Base-by-base conservation (phyloP, 2,329 filamentous ascomycete species). In the Apiospora saccharicola region DNA sequence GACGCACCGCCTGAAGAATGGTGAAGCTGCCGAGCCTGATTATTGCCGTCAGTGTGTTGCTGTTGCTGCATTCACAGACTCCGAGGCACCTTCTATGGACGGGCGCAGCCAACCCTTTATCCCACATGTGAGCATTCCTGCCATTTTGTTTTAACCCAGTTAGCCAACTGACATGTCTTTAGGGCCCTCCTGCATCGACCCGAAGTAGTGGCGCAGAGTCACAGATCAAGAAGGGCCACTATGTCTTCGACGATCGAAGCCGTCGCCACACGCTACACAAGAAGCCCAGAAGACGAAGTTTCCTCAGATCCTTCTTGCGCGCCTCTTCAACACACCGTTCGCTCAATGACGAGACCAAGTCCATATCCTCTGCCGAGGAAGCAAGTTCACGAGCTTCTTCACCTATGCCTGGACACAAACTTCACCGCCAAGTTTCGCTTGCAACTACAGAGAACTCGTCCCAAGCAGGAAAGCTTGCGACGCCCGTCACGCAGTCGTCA, bases 21-120 rank as follows among this genome's bases (percentile, higher is more conserved):
- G 69, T 8, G 71, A 72, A 44, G 24, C 22, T 1, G 69, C 71
- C 26, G 67, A 67, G 57, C 24, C 64, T 7, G 72, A 53, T 41
- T 74, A 71, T 34, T 74, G 72, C 37, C 72, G 72, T 7, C 51
- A 67, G n/a, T 74, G 72, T 47, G 64, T 72, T 46, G 69, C 69
- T 1, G 46, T 24, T 43, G 72, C 72, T 10, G 67, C 64, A n/a
- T 72, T 70, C 47, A 74, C 72, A n/a, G 72, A 74, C 46, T 74
- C 72, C 13, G 72, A 74, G 26, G 69, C 69, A 30, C 68, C 51
- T 46, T 69, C 61, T 13, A 73, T 57, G 34, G 53, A 34, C 57
- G 57, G 57, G 34, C 19, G 16, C 19, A 64, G 57, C 57, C 57
- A 41, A 41, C 19, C 41, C 19, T 41, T 41, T n/a, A n/a, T n/a